Evolutionary conservation across 768 basidiomycete genomes (phyloP), one percentile per base, ranked within the genome.

Genomic region (Termitomyces sp.): DNA sequence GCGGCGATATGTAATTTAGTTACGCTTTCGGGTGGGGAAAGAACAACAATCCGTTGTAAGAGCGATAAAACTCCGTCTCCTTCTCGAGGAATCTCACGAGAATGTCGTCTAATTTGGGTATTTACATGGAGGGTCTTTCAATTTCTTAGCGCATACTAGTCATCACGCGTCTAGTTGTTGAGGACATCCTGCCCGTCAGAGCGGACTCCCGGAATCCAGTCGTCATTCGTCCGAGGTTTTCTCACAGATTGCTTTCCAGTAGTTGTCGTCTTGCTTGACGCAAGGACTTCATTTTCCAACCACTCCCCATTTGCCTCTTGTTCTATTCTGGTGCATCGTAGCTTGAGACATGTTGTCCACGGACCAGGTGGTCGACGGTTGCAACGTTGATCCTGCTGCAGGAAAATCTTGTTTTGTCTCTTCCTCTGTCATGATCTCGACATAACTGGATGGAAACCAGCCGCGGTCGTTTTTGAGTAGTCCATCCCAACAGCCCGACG

Each of bases 401-500:
- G 80, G 74, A 61, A 88, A 78, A 11, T 79, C 83, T 26, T 78
- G 69, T 58, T 91, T 91, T 3, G 86, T 89, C 65, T 92, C 91
- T 64, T 90, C 85, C 60, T 91, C 89, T 28, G 84, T 78, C 53
- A 98, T 84, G 42, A 82, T 68, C 46, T 77, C 74, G 46, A 97
- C 94, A 75, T 97, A 98, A 74, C 98, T 98, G 63, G 90, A 92
- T 21, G 96, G 96, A 71, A 99, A 96, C 93, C 93, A 96, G 56
- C 96, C 96, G 50, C 96, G 84, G 69, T 90, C 87, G 53, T 91
- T 88, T 48, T 86, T 83, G 19, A 97, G 78, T 56, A 97, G 75
- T 5, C 97, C 96, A 69, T 99, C 96, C 97, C 95, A 98, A 97
- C 96, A 99, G 17, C 96, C 96, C 4, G 91, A 91, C 40, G 91